phyloP scores from a whole-genome alignment of 768 basidiomycete genomes.

The Favolaschia claudopus region DNA sequence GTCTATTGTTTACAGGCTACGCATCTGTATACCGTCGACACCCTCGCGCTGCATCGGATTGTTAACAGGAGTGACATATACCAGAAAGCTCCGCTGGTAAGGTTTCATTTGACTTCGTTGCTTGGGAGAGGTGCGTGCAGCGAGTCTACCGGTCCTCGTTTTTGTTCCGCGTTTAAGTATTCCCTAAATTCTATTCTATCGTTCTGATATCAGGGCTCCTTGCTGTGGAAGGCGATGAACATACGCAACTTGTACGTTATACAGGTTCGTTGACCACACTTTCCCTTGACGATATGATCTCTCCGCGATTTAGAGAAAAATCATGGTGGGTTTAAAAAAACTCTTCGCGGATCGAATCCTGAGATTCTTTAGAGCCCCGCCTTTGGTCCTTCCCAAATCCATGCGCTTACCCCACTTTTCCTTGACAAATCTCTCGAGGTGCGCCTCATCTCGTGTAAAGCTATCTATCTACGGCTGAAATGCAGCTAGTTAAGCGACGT shows the following conservation, averaged over 20 bases:
- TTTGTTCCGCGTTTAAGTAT: neutral
- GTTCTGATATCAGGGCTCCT: slow-evolving; percentile 7
- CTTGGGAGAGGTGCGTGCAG: neutral
- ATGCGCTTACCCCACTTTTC: slow-evolving; percentile 45
- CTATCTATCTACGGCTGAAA: neutral
- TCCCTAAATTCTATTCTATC: neutral
- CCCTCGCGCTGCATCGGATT: slow-evolving; percentile 6
- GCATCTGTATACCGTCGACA: slow-evolving; percentile 5
- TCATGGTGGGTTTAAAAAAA: neutral
- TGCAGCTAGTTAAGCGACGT: slow-evolving; percentile 12
- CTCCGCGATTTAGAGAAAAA: no score
- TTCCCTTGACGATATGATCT: no score
- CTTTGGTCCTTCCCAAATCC: slow-evolving; percentile 50
- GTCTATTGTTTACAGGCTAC: neutral
- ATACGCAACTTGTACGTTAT: slow-evolving; percentile 15
- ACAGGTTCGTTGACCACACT: no score
- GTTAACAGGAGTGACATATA: slow-evolving; percentile 7
- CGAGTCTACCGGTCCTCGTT: neutral
- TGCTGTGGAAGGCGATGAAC: slow-evolving; percentile 16
- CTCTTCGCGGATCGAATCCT: neutral
- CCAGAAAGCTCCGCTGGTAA: neutral
- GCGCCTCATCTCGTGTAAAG: neutral
- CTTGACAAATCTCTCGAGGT: slow-evolving; percentile 42
- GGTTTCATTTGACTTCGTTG: neutral
- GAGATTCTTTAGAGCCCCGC: slow-evolving; percentile 45